These are phyloP conservation scores for Phoma sp. DNA, from an alignment of 2,329 filamentous ascomycete genomes.

Conservation along the genomic window DNA sequence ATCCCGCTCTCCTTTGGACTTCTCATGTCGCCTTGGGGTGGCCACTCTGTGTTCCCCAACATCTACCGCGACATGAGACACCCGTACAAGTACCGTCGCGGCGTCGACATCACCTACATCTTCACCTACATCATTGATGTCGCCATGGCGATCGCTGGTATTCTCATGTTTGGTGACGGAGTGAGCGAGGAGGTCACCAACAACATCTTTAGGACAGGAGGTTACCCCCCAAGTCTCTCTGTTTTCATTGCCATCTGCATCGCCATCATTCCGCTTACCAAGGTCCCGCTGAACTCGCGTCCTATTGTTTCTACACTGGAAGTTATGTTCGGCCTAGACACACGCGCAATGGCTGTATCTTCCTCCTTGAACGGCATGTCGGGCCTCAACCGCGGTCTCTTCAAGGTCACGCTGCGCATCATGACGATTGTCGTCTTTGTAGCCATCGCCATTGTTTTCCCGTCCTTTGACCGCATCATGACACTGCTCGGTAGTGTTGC, in stretches of 20 bases:
- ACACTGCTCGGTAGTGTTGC: constrained; percentile 87
- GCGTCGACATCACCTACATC: constrained; percentile 79
- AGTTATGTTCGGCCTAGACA: constrained; percentile 77
- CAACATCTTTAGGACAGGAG: constrained; percentile 78
- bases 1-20: constrained; percentile 88
- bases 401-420: constrained; percentile 70
- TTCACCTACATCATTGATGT: constrained; percentile 87
- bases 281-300: constrained; percentile 88
- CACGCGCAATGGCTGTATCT: constrained; percentile 59
- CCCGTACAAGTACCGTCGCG: constrained; percentile 79
- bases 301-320: constrained; percentile 88
- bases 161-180: constrained; percentile 94
- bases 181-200: constrained; percentile 89
- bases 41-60: constrained; percentile 82
- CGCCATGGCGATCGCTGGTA: constrained; percentile 80
- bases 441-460: constrained; percentile 74
- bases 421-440: constrained; percentile 75
- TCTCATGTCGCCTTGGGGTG: constrained; percentile 82
- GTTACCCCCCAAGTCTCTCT: constrained; percentile 78
- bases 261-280: constrained; percentile 91
- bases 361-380: constrained; percentile 61
- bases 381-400: constrained; percentile 63
- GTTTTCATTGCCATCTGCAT: constrained; percentile 85
- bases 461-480: constrained; percentile 89
- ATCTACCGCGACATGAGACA: constrained; percentile 81